These are phyloP conservation scores for Pythium apleroticum DNA, from an alignment of 352 stramenopile genomes.

Conservation along the genomic window DNA sequence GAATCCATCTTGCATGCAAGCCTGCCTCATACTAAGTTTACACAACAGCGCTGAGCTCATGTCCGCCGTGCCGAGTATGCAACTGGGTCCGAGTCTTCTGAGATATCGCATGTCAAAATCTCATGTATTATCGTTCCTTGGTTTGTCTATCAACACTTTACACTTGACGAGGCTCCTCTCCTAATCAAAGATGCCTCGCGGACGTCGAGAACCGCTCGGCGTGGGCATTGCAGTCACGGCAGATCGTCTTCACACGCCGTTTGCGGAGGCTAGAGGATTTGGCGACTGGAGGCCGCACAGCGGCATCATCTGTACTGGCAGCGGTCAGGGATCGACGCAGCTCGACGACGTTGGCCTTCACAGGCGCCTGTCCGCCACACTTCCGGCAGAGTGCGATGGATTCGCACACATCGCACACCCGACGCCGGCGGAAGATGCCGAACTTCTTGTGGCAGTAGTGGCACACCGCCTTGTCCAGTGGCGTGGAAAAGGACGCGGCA, in stretches of 20 bases:
- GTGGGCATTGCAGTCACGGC: constrained; percentile 47
- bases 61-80: neutral
- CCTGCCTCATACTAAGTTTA: neutral
- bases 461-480: constrained; percentile 27
- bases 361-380: constrained; percentile 48
- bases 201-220: constrained; percentile 48
- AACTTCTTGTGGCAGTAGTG: constrained; percentile 64
- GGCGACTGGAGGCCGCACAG: neutral
- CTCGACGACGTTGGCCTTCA: constrained; percentile 40
- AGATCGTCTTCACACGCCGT: constrained; percentile 35
- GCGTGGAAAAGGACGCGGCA: constrained; percentile 7
- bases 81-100: neutral
- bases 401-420: constrained; percentile 61
- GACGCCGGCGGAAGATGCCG: constrained; percentile 54
- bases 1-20: too few relatives aligned
- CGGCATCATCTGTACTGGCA: constrained; percentile 1
- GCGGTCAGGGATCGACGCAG: constrained; percentile 29
- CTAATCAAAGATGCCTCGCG: constrained; percentile 8
- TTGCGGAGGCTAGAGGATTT: constrained; percentile 24
- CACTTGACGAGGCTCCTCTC: neutral
- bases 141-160: neutral
- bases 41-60: neutral
- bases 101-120: neutral
- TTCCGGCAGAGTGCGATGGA: constrained; percentile 54
- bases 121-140: neutral